Percentiles rank a stretch among this genome's conserved stretches.
Evolutionary conservation across 179 eudicot genomes (phyloP).

Genomic region (Sideroxylon spinosum): DNA sequence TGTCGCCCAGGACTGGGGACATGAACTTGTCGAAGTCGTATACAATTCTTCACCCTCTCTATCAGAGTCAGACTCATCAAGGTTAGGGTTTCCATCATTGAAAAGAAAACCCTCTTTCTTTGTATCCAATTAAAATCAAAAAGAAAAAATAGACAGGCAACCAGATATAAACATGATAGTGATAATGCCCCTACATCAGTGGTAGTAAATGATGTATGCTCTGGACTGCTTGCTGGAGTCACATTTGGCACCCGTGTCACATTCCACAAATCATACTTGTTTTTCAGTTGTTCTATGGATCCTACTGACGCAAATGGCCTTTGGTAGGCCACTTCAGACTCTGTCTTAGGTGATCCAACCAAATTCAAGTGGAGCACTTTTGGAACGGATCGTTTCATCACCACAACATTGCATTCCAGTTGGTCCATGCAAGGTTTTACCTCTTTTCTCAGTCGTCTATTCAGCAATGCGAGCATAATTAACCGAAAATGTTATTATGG

Average conservation of each 20-base stretch:
- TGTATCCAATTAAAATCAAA: constrained; percentile 39
- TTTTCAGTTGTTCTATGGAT: constrained; percentile 19
- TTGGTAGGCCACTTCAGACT: constrained; percentile 27
- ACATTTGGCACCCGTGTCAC: constrained; percentile 58
- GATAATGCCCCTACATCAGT: constrained; percentile 59
- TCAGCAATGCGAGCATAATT: constrained; percentile 10
- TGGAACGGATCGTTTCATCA: constrained; percentile 57
- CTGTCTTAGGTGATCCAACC: constrained; percentile 35
- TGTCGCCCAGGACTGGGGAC: constrained; percentile 40
- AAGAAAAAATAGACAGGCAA: constrained; percentile 37
- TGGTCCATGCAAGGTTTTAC: constrained; percentile 59
- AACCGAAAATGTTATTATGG: background rate
- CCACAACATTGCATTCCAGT: constrained; percentile 69
- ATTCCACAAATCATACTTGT: constrained; percentile 22
- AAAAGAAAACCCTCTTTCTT: constrained; percentile 29
- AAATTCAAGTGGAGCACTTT: constrained; percentile 70
- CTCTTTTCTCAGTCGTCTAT: constrained; percentile 56
- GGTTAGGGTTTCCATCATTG: constrained; percentile 21
- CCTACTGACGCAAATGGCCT: constrained; percentile 18
- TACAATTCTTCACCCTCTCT: constrained; percentile 44
- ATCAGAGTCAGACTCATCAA: constrained; percentile 46
- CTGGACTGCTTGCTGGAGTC: constrained; percentile 75
- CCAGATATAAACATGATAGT: constrained; percentile 51
- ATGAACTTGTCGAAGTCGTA: constrained; percentile 38
- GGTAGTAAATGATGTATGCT: constrained; percentile 47